phyloP scores from a whole-genome alignment of 2,329 filamentous ascomycete species.

The Cadophora sp. region DNA sequence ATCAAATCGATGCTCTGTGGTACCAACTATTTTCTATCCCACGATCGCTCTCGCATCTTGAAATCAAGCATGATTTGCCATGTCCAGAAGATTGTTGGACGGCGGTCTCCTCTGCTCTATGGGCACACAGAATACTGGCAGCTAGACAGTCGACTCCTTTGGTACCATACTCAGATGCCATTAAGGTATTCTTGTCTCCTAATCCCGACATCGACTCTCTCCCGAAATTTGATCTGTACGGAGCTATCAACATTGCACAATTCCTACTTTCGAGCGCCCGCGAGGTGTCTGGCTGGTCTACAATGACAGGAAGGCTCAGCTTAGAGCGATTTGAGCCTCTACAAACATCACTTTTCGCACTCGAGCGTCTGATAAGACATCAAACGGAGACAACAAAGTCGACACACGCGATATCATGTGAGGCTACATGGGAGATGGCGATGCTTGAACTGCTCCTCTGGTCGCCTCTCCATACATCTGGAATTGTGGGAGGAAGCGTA shows the following conservation, averaged over 20 bases:
- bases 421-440: slow-evolving; percentile 50
- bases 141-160: slow-evolving; percentile 25
- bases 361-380: slow-evolving; percentile 43
- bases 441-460: slow-evolving; percentile 52
- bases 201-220: slow-evolving; percentile 40
- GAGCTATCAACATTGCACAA: slow-evolving; percentile 50
- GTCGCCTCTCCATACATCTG: slow-evolving; percentile 50
- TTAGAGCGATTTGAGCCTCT: slow-evolving; percentile 48
- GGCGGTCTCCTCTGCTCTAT: slow-evolving; percentile 46
- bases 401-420: slow-evolving; percentile 36
- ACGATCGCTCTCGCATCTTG: slow-evolving; percentile 48
- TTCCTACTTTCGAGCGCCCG: slow-evolving; percentile 51
- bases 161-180: slow-evolving; percentile 47
- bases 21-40: slow-evolving; percentile 51
- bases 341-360: slow-evolving; percentile 45
- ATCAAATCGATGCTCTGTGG: slow-evolving; percentile 52
- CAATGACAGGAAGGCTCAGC: slow-evolving; percentile 51
- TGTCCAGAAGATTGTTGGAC: slow-evolving; percentile 48
- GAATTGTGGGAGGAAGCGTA: slow-evolving; percentile 47
- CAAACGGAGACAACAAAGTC: slow-evolving; percentile 12
- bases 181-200: slow-evolving; percentile 47
- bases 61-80: slow-evolving; percentile 53
- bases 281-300: slow-evolving; percentile 51
- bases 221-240: slow-evolving; percentile 49
- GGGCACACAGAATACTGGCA: slow-evolving; percentile 45